Evolutionary conservation across 73 alveolate species (phyloP).

Genomic region (Paramecium tetraurelia): DNA sequence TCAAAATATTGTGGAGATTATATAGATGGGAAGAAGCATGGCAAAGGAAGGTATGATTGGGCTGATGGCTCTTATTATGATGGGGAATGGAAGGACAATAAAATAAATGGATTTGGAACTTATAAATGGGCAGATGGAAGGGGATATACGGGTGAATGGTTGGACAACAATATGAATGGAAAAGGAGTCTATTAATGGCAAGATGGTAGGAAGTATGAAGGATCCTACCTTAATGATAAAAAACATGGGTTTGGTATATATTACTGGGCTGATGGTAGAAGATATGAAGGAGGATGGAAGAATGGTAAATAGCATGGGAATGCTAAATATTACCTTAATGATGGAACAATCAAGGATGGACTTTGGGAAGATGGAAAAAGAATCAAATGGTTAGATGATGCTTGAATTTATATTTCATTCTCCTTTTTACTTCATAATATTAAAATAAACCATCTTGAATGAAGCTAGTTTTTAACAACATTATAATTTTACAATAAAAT

Average conservation of each 20-base stretch:
- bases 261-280: slow-evolving; percentile 80
- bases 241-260: slow-evolving; percentile 78
- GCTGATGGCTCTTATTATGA: slow-evolving; percentile 78
- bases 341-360: slow-evolving; percentile 66
- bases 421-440: background rate
- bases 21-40: slow-evolving; percentile 63
- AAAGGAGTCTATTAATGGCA: slow-evolving; percentile 52
- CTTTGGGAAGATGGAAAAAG: slow-evolving; percentile 77
- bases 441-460: background rate
- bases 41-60: slow-evolving; percentile 68
- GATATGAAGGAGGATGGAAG: slow-evolving; percentile 78
- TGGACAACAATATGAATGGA: slow-evolving; percentile 53
- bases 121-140: slow-evolving; percentile 84
- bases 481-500: too few species aligned
- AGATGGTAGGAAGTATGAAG: slow-evolving; percentile 60
- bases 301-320: slow-evolving; percentile 77
- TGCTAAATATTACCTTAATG: slow-evolving; percentile 71
- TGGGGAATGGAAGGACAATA: slow-evolving; percentile 79
- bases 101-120: slow-evolving; percentile 61
- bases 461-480: background rate
- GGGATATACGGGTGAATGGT: slow-evolving; percentile 78
- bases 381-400: slow-evolving; percentile 63
- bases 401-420: background rate
- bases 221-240: slow-evolving; percentile 60
- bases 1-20: slow-evolving; percentile 64